Base-by-base conservation (phyloP, 208 protist species). In the Trypanosomatidae sp. region DNA sequence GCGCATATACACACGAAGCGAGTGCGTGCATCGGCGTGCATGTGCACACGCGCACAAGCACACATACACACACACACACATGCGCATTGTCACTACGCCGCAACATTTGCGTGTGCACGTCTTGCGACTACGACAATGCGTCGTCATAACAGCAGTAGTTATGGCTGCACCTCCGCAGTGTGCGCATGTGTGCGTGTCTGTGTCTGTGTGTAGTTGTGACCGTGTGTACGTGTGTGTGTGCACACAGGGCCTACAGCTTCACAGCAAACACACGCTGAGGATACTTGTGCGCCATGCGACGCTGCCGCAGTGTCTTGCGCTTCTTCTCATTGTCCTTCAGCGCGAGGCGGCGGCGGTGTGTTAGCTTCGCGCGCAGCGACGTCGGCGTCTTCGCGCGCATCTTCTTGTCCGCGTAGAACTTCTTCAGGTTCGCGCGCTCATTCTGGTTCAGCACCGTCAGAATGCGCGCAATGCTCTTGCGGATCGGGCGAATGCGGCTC, bases 361-460 rank as follows among this genome's bases (percentile, higher is more conserved):
- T 95, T 66, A 88, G 67, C 83, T 92, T 95, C 32, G 51, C 27
- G 49, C 73, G 70, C 19, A 95, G 78, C 28, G 62, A 59, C 70
- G 85, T 90, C 48, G 83, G 83, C 33, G 65, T 76, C 52, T 71
- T 78, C 35, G 24, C 51, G 53, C 65, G 70, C 59, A 90, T 43
- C 87, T 90, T 97, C 65, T 92, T 80, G 32, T 82, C 85, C 43
- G 74, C 66, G 78, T 97, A 98, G 64, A 96, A 84, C 65, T 92
- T 88, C 45, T 88, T 77, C 33, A 98, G 81, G 63, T 92, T 75
- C 15, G 65, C 49, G 62, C 76, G 77, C 77, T 97, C 71, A 42
- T 88, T 97, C 83, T 97, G 79, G 84, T 96, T 98, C 47, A 98
- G 82, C 43, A 98, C 96, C 11, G 97, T 98, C 57, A 97, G 63